These are phyloP conservation scores for Colletotrichum sojae DNA, from an alignment of 2,329 filamentous ascomycete genomes.

Conservation along the genomic window DNA sequence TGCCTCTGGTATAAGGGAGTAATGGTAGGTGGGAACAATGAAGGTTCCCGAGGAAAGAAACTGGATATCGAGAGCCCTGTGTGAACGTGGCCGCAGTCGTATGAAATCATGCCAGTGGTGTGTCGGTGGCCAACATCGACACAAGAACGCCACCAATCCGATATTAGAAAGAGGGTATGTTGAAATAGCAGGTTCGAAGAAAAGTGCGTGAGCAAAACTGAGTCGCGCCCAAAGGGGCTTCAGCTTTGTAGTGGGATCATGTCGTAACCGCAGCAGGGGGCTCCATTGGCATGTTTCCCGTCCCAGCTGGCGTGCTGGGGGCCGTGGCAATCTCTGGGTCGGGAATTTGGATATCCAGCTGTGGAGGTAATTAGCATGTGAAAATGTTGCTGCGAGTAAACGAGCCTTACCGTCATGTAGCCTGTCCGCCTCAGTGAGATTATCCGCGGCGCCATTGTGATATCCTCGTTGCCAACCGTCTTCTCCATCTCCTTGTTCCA, in stretches of 20 bases:
- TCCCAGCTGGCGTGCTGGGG: slow-evolving; percentile 54
- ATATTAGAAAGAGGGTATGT: slow-evolving; percentile 39
- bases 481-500: slow-evolving; percentile 85
- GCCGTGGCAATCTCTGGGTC: slow-evolving; percentile 79
- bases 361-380: slow-evolving; percentile 43
- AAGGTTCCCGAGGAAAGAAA: slow-evolving; percentile 23
- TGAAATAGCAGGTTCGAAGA: slow-evolving; percentile 29
- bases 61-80: slow-evolving; percentile 40
- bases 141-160: slow-evolving; percentile 14
- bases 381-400: not conserved
- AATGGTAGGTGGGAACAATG: slow-evolving; percentile 18
- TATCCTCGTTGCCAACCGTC: slow-evolving; percentile 65
- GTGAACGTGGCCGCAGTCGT: slow-evolving; percentile 31
- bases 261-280: slow-evolving; percentile 31
- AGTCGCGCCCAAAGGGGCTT: not conserved
- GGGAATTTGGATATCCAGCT: slow-evolving; percentile 86
- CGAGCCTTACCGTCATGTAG: slow-evolving; percentile 80
- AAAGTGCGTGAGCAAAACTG: slow-evolving; percentile 13
- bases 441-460: slow-evolving; percentile 74
- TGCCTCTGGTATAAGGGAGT: slow-evolving; percentile 42
- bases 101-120: slow-evolving; percentile 36
- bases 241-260: not conserved
- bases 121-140: not conserved
- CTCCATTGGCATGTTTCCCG: slow-evolving; percentile 37
- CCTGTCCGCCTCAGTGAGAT: slow-evolving; percentile 86